These are phyloP conservation scores for Noccaea caerulescens DNA, from an alignment of 345 rosid genomes.

Conservation along the genomic window DNA sequence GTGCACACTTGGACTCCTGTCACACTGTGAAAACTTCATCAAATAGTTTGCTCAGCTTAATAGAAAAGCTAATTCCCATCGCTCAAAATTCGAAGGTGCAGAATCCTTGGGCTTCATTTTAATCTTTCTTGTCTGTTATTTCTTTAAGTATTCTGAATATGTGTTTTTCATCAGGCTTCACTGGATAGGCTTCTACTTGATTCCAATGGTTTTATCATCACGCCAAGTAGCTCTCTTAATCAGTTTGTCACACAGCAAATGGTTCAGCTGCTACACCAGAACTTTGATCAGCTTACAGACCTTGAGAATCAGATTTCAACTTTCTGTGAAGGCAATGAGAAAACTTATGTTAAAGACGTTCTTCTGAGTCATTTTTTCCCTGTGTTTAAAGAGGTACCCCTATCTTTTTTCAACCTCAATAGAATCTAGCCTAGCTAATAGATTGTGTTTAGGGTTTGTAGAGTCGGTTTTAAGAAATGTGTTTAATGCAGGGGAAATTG, in stretches of 20 bases:
- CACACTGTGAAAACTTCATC: constrained; percentile 55
- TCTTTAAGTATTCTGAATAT: constrained; percentile 41
- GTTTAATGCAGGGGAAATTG: constrained; percentile 60
- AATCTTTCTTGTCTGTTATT: constrained; percentile 7
- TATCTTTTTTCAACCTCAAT: constrained; percentile 15
- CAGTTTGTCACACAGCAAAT: constrained; percentile 58
- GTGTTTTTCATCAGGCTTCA: constrained; percentile 56
- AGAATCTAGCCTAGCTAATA: constrained; percentile 22
- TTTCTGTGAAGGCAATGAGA: constrained; percentile 48
- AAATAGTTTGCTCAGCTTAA: constrained; percentile 51
- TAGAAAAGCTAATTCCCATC: constrained; percentile 60
- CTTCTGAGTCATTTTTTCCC: constrained; percentile 59
- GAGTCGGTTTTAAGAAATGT: constrained; percentile 10
- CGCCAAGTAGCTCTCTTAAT: constrained; percentile 39
- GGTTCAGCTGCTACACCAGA: constrained; percentile 53
- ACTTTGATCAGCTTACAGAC: constrained; percentile 65
- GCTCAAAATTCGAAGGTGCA: constrained; percentile 70
- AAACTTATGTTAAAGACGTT: constrained; percentile 51
- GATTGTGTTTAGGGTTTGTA: constrained; percentile 22
- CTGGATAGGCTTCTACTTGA: constrained; percentile 69
- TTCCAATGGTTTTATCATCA: constrained; percentile 46
- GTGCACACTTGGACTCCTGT: constrained; percentile 62
- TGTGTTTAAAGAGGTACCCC: constrained; percentile 61
- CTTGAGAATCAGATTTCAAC: constrained; percentile 58
- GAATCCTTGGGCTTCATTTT: constrained; percentile 25